These are phyloP conservation scores for Kodamaea sp. DNA, from an alignment of 1,139 yeast species.

Conservation along the genomic window DNA sequence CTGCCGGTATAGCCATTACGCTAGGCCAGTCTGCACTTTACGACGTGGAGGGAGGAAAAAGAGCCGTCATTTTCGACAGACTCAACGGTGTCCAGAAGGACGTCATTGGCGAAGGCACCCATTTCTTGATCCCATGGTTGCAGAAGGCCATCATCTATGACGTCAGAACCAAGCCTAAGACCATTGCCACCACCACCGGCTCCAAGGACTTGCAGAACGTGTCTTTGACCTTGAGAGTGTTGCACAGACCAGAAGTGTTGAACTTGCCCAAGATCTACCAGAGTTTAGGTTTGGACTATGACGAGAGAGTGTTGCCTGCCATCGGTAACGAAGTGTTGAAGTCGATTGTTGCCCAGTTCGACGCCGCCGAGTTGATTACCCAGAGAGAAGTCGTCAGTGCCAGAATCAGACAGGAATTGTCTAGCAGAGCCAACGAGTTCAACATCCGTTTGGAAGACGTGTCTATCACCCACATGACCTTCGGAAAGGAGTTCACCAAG, in stretches of 20 bases:
- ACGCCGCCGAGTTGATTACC: slow-evolving; percentile 96
- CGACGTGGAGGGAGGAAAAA: slow-evolving; percentile 93
- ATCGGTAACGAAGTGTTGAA: slow-evolving; percentile 96
- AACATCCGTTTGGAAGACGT: slow-evolving; percentile 93
- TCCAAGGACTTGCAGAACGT: slow-evolving; percentile 97
- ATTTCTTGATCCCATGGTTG: slow-evolving; percentile 93
- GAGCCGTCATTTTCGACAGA: slow-evolving; percentile 96
- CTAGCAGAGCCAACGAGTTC: slow-evolving; percentile 84
- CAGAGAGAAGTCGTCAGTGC: slow-evolving; percentile 95
- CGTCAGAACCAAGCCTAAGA: slow-evolving; percentile 89
- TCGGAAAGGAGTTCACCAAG: slow-evolving; percentile 95
- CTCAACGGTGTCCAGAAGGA: slow-evolving; percentile 81
- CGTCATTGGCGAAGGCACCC: slow-evolving; percentile 96
- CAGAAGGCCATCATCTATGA: slow-evolving; percentile 89
- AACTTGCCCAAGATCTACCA: slow-evolving; percentile 86
- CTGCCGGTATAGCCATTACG: slow-evolving; percentile 66
- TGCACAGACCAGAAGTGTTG: slow-evolving; percentile 90
- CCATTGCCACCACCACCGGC: slow-evolving; percentile 93
- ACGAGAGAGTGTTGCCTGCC: slow-evolving; percentile 95
- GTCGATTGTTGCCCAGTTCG: slow-evolving; percentile 95
- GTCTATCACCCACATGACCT: slow-evolving; percentile 96
- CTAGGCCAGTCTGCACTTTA: slow-evolving; percentile 75
- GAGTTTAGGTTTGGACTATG: slow-evolving; percentile 89
- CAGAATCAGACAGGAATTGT: slow-evolving; percentile 83
- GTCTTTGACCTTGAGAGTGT: slow-evolving; percentile 85